These are phyloP conservation scores for Agrocybe pediades DNA, from an alignment of 768 basidiomycete species.

Conservation along the genomic window DNA sequence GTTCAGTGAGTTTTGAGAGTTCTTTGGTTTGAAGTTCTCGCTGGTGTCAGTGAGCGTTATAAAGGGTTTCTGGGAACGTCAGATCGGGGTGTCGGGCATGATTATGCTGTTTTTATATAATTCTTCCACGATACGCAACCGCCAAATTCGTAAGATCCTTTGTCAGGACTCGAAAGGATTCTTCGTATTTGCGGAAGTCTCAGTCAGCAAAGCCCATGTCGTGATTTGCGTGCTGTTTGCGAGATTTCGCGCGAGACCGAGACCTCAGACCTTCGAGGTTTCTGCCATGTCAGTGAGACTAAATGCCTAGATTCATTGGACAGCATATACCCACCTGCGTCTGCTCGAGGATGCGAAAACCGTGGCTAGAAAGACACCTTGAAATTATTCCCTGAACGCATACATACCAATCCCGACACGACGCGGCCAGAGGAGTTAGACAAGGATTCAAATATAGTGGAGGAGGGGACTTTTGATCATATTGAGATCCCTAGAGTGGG, in stretches of 20 bases:
- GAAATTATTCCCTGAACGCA: too few species aligned
- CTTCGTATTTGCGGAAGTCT: not conserved
- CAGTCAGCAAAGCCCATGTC: slow-evolving; percentile 10
- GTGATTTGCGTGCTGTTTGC: slow-evolving; percentile 10
- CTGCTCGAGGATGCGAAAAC: too few species aligned
- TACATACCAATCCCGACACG: too few species aligned
- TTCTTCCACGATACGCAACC: not conserved
- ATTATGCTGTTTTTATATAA: slow-evolving; percentile 9
- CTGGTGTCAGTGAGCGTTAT: not conserved
- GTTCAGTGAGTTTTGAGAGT: not conserved
- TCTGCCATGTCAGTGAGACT: too few species aligned
- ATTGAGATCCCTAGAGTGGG: too few species aligned
- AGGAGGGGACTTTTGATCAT: too few species aligned
- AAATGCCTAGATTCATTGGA: too few species aligned
- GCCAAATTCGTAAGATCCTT: not conserved
- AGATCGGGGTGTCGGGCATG: not conserved
- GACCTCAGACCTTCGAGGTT: too few species aligned
- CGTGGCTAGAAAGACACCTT: too few species aligned
- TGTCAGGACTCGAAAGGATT: not conserved
- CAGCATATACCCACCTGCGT: too few species aligned
- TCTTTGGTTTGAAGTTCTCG: not conserved
- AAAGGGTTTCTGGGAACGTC: not conserved
- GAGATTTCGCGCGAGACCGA: not conserved
- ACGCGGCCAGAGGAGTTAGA: too few species aligned
- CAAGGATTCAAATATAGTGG: too few species aligned